Evolutionary conservation across 2,329 filamentous ascomycete genomes (phyloP).

Genomic region (Neonectria coccinea): DNA sequence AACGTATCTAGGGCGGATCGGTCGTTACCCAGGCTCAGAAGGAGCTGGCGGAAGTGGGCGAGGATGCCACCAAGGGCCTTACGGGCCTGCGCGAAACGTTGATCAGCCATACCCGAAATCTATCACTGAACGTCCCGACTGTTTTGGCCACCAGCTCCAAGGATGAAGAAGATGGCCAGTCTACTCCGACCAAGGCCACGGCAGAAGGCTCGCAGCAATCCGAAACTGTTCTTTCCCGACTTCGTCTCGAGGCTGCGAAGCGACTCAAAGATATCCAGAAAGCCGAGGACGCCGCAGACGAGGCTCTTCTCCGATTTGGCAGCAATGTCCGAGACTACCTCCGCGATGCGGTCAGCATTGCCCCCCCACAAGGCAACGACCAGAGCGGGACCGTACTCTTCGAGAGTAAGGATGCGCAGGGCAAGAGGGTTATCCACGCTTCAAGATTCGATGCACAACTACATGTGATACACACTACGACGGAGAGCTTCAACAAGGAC

Average conservation of each 20-base stretch:
- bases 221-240: slow-evolving; percentile 78
- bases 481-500: slow-evolving; percentile 86
- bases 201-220: slow-evolving; percentile 59
- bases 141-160: slow-evolving; percentile 46
- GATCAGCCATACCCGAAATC: slow-evolving; percentile 77
- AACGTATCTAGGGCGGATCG: slow-evolving; percentile 72
- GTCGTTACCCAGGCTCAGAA: slow-evolving; percentile 89
- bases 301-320: slow-evolving; percentile 92
- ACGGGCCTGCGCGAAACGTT: slow-evolving; percentile 76
- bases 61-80: slow-evolving; percentile 85
- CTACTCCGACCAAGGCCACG: slow-evolving; percentile 60
- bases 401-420: slow-evolving; percentile 90
- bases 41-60: slow-evolving; percentile 82
- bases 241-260: slow-evolving; percentile 82
- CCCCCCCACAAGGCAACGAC: slow-evolving; percentile 72
- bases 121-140: slow-evolving; percentile 70
- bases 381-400: slow-evolving; percentile 79
- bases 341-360: slow-evolving; percentile 88
- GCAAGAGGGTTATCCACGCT: slow-evolving; percentile 93
- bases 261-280: slow-evolving; percentile 88
- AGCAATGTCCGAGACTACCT: slow-evolving; percentile 90
- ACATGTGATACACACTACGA: slow-evolving; percentile 90
- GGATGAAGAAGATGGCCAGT: slow-evolving; percentile 53
- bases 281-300: slow-evolving; percentile 95
- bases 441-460: slow-evolving; percentile 95